Conservation (phyloP, 1,139 yeast species). For the Suhomyces yuchorum region DNA sequence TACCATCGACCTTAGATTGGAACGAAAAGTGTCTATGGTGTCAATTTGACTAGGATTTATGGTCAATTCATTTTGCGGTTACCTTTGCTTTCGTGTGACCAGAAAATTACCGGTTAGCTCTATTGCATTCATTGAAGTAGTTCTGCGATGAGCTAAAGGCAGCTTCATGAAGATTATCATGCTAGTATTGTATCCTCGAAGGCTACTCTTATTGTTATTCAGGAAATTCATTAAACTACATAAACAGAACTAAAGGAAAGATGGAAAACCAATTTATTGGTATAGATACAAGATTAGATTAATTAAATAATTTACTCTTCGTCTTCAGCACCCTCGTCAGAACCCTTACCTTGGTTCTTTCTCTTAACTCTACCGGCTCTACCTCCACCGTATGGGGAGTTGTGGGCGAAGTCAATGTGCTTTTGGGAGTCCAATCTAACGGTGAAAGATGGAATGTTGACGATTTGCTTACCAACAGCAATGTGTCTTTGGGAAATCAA, state of each 20-base stretch:
- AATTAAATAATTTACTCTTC: conserved; percentile 53
- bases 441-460: conserved; percentile 98
- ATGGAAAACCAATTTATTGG: conserved; percentile 16
- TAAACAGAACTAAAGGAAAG: conserved; percentile 16
- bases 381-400: conserved; percentile 99
- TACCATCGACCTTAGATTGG: too few relatives aligned
- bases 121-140: too few relatives aligned
- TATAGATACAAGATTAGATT: conserved; percentile 14
- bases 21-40: too few relatives aligned
- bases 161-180: too few relatives aligned
- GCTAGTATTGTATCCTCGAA: too few relatives aligned
- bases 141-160: too few relatives aligned
- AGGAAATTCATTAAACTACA: conserved; percentile 12
- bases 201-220: too few relatives aligned
- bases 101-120: too few relatives aligned
- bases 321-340: conserved; percentile 67
- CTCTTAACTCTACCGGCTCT: conserved; percentile 99
- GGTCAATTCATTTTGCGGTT: too few relatives aligned
- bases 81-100: too few relatives aligned
- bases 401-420: conserved; percentile 99
- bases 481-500: conserved; percentile 98
- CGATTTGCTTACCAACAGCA: conserved; percentile 99
- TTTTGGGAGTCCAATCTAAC: conserved; percentile 99
- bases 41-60: too few relatives aligned
- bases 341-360: conserved; percentile 81